phyloP scores from a whole-genome alignment of 1,139 yeast genomes.

The Blastobotrys proliferans region DNA sequence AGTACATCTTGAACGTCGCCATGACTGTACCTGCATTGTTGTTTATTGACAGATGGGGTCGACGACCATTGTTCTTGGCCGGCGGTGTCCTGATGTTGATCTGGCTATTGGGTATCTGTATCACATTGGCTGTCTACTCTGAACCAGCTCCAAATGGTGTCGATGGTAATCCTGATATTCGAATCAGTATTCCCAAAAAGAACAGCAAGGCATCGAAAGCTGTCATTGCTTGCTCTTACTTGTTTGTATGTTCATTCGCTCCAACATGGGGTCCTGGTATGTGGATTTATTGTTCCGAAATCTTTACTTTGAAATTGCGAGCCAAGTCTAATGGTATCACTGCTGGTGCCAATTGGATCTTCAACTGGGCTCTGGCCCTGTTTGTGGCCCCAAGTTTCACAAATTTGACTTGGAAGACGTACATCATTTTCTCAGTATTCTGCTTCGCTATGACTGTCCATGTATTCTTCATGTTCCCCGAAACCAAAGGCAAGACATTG shows the following conservation, averaged over 20 bases:
- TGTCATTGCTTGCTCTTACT: conserved; percentile 57
- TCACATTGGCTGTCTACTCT: conserved; percentile 41
- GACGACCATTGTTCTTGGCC: conserved; percentile 43
- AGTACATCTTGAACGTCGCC: conserved; percentile 46
- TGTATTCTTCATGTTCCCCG: conserved; percentile 59
- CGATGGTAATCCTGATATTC: conserved; percentile 44
- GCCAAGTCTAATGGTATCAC: conserved; percentile 51
- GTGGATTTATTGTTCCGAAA: conserved; percentile 55
- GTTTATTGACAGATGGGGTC: conserved; percentile 50
- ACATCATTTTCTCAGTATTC: conserved; percentile 59
- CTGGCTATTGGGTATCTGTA: conserved; percentile 43
- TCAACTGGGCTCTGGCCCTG: conserved; percentile 55
- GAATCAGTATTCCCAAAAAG: conserved; percentile 43
- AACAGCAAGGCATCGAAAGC: conserved; percentile 41
- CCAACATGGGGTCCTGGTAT: conserved; percentile 65
- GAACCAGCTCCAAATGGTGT: conserved; percentile 34
- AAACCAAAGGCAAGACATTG: conserved; percentile 58
- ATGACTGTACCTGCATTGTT: conserved; percentile 42
- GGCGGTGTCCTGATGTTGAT: conserved; percentile 45
- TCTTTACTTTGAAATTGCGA: conserved; percentile 58
- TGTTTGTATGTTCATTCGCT: conserved; percentile 63
- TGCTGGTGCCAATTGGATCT: conserved; percentile 60
- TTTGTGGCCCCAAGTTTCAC: conserved; percentile 50
- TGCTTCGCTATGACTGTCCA: conserved; percentile 53
- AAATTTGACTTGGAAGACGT: conserved; percentile 53